These are phyloP conservation scores for Exophiala sideris DNA, from an alignment of 2,329 filamentous ascomycete genomes.

Conservation along the genomic window DNA sequence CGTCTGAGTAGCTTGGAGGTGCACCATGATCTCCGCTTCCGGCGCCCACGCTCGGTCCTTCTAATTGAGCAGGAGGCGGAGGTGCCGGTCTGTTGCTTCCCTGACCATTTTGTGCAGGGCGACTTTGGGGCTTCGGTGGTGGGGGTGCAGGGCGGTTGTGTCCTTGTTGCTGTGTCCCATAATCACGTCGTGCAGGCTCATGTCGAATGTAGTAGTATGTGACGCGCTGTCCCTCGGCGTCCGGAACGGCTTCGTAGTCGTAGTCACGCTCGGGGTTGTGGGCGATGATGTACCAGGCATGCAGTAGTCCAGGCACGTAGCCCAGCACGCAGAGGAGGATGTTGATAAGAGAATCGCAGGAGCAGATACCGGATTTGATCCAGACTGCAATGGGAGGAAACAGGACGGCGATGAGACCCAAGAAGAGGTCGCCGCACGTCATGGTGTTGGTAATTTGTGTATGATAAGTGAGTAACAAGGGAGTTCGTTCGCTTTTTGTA, in stretches of 20 bases:
- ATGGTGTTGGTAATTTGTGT: conserved; percentile 28
- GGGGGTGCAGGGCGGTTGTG: conserved; percentile 30
- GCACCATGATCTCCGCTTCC: conserved; percentile 47
- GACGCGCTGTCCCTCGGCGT: conserved; percentile 58
- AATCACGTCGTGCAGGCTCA: conserved; percentile 38
- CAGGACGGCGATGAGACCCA: conserved; percentile 44
- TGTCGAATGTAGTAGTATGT: conserved; percentile 74
- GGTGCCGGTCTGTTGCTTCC: conserved; percentile 34
- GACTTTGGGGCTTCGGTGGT: conserved; percentile 25
- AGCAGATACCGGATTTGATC: conserved; percentile 94
- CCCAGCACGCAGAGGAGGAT: conserved; percentile 80
- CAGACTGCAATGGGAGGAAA: conserved; percentile 65
- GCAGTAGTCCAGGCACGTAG: conserved; percentile 80
- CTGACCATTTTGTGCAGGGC: conserved; percentile 27
- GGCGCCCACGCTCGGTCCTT: conserved; percentile 32
- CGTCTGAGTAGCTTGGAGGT: conserved; percentile 87
- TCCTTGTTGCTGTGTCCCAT: conserved; percentile 39
- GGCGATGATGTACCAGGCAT: conserved; percentile 97
- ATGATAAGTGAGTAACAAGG: not conserved
- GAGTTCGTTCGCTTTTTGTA: not conserved
- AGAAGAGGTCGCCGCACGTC: conserved; percentile 35
- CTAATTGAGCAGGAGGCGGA: conserved; percentile 28
- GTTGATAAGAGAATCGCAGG: conserved; percentile 90
- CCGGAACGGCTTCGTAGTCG: conserved; percentile 62
- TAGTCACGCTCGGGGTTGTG: conserved; percentile 74